Percentiles rank a stretch among this genome's conserved stretches.
Conservation (phyloP, 345 rosid species). For the Acer yangbiense region DNA sequence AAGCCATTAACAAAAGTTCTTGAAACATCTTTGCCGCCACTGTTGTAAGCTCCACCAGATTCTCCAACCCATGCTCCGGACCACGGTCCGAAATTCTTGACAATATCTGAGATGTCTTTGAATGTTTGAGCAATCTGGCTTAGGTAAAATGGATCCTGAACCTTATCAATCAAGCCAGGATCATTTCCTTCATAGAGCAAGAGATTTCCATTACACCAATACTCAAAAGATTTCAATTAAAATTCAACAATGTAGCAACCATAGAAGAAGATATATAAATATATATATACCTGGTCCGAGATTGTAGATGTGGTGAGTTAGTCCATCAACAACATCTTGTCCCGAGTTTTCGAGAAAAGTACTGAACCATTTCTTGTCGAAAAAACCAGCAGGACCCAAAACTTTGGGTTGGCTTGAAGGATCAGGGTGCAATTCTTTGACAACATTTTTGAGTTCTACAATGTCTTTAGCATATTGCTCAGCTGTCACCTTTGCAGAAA, state of each 20-base stretch:
- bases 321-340: constrained; percentile 46
- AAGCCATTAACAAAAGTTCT: constrained; percentile 61
- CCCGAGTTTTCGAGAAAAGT: constrained; percentile 43
- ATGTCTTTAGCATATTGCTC: constrained; percentile 47
- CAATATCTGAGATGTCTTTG: constrained; percentile 28
- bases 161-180: constrained; percentile 35
- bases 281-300: constrained; percentile 50
- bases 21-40: constrained; percentile 65
- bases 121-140: constrained; percentile 46
- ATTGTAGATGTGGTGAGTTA: constrained; percentile 67
- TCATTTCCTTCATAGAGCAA: constrained; percentile 43
- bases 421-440: constrained; percentile 39
- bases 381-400: constrained; percentile 62
- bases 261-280: neutral
- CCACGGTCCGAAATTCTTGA: constrained; percentile 48
- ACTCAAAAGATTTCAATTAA: neutral
- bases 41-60: constrained; percentile 69
- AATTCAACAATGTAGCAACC: neutral
- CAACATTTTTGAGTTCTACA: constrained; percentile 30
- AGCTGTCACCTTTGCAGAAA: constrained; percentile 39
- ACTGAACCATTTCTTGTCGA: constrained; percentile 54
- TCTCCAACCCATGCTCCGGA: constrained; percentile 67
- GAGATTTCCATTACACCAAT: neutral
- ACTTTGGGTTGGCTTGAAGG: constrained; percentile 39
- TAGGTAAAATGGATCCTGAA: constrained; percentile 60